A percentile compares a stretch with the other conserved stretches of the same genome.
These are phyloP conservation scores for Penicillium diatomitis DNA, from an alignment of 495 filamentous ascomycete species.

Conservation along the genomic window DNA sequence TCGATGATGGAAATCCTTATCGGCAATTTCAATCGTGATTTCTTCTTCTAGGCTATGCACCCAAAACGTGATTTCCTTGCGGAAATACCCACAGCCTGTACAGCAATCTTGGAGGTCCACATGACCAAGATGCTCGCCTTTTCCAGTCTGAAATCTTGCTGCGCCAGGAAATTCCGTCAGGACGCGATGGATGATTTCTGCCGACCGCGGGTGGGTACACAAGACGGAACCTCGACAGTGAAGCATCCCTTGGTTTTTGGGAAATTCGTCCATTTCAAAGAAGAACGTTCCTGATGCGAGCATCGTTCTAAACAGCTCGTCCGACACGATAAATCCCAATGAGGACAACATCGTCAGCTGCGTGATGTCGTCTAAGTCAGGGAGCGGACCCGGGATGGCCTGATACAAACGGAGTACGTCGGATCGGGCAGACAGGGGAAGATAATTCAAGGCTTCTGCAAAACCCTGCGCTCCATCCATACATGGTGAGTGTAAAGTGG, in stretches of 20 bases:
- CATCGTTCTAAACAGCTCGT: slow-evolving; percentile 8
- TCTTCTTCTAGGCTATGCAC: slow-evolving; percentile 12
- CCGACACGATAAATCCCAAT: slow-evolving; percentile 7
- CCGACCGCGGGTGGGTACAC: slow-evolving; percentile 3
- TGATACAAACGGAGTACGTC: slow-evolving; percentile 12
- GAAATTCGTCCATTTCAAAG: slow-evolving; percentile 16
- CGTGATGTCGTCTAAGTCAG: slow-evolving; percentile 13
- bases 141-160: slow-evolving; percentile 3
- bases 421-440: slow-evolving; percentile 4
- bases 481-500: slow-evolving; percentile 10
- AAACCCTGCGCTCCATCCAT: slow-evolving; percentile 15
- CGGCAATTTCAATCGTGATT: slow-evolving; percentile 4
- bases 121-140: slow-evolving; percentile 4
- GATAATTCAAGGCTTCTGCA: slow-evolving; percentile 14
- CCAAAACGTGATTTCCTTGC: slow-evolving; percentile 9
- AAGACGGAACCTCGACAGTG: slow-evolving; percentile 12
- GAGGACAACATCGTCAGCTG: slow-evolving; percentile 3
- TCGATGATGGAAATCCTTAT: neutral
- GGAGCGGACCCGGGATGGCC: slow-evolving; percentile 3
- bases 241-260: slow-evolving; percentile 2
- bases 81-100: slow-evolving; percentile 10
- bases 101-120: slow-evolving; percentile 10
- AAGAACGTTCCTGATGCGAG: slow-evolving; percentile 13
- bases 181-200: slow-evolving; percentile 9
- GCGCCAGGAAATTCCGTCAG: slow-evolving; percentile 4